These are phyloP conservation scores for Iris macrosiphon DNA, from an alignment of 106 monocot species.

Conservation along the genomic window DNA sequence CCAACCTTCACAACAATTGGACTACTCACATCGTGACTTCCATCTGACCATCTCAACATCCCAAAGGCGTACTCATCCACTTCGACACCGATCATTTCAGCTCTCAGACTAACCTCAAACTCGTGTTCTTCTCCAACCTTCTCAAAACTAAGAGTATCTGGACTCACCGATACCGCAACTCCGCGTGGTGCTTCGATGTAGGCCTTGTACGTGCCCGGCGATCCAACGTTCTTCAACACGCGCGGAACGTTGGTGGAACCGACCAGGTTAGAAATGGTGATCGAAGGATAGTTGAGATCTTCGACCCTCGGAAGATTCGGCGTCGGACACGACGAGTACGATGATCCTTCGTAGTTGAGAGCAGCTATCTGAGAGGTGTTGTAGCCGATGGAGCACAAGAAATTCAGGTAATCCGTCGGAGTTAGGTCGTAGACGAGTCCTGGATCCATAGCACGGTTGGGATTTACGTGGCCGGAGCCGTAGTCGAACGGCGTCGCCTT, in stretches of 20 bases:
- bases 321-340: conserved; percentile 35
- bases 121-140: conserved; percentile 34
- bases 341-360: conserved; percentile 21
- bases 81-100: background rate
- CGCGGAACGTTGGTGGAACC: conserved; percentile 17
- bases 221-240: conserved; percentile 60
- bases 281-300: conserved; percentile 55
- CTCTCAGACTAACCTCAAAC: conserved; percentile 31
- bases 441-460: conserved; percentile 52
- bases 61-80: conserved; percentile 42
- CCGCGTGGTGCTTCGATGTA: conserved; percentile 22
- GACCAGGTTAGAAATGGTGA: conserved; percentile 29
- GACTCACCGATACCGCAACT: conserved; percentile 34
- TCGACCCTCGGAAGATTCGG: conserved; percentile 15
- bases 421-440: conserved; percentile 59
- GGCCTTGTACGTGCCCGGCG: conserved; percentile 29
- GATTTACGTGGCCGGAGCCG: conserved; percentile 52
- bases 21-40: conserved; percentile 53
- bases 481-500: conserved; percentile 45
- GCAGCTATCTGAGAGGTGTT: conserved; percentile 28
- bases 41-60: conserved; percentile 46
- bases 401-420: conserved; percentile 38
- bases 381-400: conserved; percentile 48
- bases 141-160: conserved; percentile 39
- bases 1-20: conserved; percentile 31